Base-by-base conservation (phyloP, 768 basidiomycete species). In the Amanita jacksonii region DNA sequence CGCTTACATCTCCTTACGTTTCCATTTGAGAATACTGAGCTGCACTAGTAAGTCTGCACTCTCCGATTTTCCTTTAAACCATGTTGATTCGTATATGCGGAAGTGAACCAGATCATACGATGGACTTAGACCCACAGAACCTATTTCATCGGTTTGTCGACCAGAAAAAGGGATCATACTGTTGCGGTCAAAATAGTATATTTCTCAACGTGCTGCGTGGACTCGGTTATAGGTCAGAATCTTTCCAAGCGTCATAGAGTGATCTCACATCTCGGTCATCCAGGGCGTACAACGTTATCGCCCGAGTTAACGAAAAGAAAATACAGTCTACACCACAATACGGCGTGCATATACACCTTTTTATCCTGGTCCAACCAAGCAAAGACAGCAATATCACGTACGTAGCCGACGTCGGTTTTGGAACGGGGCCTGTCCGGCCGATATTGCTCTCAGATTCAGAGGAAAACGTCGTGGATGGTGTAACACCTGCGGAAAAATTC, bases 11-110 rank as follows among this genome's bases (percentile, higher is more conserved):
- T 65, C 4, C 36, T 61, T 13, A 51, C 62, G 3, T 64, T 65
- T 34, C 63, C 64, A 1, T 68, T 60, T 41, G 65, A 68, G 46
- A 66, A 65, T 34, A 64, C 60, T 0, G 53, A 52, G 6, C 63
- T 67, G 61, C 66, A 66, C 37, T 66, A 65, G 66, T 66, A 46
- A 45, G 64, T 53, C 12, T 5, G 13, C 13, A 5, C 9, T 9
- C 8, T 8, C 7, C 16, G 13, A 28, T 18, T 22, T 5, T 15
- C 16, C 25, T 10, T 41, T 16, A 7, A 28, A 16, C 19, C 16
- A 15, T 24, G 10, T 30, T 18, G 19, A 30, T 30, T 8, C 3
- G 15, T n/a, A 9, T 23, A 7, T 36, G 10, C n/a, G n/a, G 27
- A 18, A 41, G 40, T 12, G 18, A 8, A 12, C 28, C 27, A 10